Conservation (phyloP, 2,329 filamentous ascomycete genomes). For the Sporothrix globosa region DNA sequence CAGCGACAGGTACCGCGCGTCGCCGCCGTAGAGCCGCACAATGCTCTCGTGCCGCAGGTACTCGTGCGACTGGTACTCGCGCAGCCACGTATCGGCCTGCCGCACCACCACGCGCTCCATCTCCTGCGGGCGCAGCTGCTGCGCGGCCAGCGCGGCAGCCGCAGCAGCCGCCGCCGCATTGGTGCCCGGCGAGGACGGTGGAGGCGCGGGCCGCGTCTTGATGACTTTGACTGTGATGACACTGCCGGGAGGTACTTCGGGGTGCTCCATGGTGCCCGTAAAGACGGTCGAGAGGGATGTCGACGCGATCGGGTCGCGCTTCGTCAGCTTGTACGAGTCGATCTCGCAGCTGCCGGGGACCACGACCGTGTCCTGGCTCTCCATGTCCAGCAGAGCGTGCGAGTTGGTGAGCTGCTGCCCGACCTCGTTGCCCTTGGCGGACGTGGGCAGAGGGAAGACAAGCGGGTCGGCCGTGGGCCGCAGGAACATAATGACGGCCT, state of each 20-base stretch:
- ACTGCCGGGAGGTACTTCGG: slow-evolving; percentile 53
- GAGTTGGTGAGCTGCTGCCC: slow-evolving; percentile 40
- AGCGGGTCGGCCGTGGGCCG: slow-evolving; percentile 55
- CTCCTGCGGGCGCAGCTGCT: slow-evolving; percentile 52
- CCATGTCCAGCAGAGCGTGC: slow-evolving; percentile 57
- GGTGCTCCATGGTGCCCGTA: slow-evolving; percentile 53
- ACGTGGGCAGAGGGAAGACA: slow-evolving; percentile 56
- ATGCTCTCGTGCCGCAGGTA: slow-evolving; percentile 61
- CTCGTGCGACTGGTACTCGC: slow-evolving; percentile 60
- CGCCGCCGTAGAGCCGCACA: slow-evolving; percentile 61
- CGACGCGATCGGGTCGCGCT: slow-evolving; percentile 59
- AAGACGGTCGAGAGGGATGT: slow-evolving; percentile 60
- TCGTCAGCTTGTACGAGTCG: slow-evolving; percentile 59
- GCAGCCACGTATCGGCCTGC: slow-evolving; percentile 63
- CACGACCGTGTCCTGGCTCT: slow-evolving; percentile 53
- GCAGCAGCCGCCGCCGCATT: slow-evolving; percentile 40
- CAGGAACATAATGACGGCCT: slow-evolving; percentile 60
- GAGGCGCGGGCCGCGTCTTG: slow-evolving; percentile 52
- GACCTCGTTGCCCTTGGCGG: slow-evolving; percentile 53
- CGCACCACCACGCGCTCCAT: slow-evolving; percentile 60
- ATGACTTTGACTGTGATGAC: slow-evolving; percentile 65
- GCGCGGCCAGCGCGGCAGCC: slow-evolving; percentile 38
- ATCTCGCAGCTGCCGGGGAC: slow-evolving; percentile 56
- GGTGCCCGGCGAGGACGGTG: slow-evolving; percentile 35
- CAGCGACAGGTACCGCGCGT: slow-evolving; percentile 61